These are phyloP conservation scores for Nakazawaea wyomingensis DNA, from an alignment of 805 yeast genomes.

Conservation along the genomic window DNA sequence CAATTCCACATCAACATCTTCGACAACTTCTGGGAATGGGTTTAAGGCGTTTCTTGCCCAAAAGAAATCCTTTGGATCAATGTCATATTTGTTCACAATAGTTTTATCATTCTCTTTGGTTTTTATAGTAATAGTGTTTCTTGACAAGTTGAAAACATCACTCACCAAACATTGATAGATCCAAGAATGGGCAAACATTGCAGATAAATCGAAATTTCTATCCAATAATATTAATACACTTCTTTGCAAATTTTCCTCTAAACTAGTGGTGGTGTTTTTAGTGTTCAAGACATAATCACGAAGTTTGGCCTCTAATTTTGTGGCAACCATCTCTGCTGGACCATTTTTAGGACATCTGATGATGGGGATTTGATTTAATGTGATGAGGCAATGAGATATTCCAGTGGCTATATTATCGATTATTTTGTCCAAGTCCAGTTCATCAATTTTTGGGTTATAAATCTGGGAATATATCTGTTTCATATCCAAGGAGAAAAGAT, in stretches of 20 bases:
- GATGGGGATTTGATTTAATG: constrained; percentile 77
- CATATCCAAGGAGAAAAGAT: constrained; percentile 74
- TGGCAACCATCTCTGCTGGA: constrained; percentile 92
- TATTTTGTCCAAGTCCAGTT: constrained; percentile 61
- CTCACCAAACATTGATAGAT: constrained; percentile 94
- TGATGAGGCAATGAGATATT: constrained; percentile 70
- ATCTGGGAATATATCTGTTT: constrained; percentile 60
- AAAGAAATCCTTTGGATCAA: constrained; percentile 91
- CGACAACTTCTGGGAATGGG: constrained; percentile 99
- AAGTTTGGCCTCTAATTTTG: constrained; percentile 74
- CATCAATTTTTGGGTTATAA: constrained; percentile 67
- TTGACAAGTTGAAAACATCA: constrained; percentile 77
- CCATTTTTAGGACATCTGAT: constrained; percentile 90
- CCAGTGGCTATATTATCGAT: constrained; percentile 77
- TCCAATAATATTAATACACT: constrained; percentile 80
- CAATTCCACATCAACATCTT: constrained; percentile 83
- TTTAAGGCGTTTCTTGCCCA: constrained; percentile 80
- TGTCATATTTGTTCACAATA: constrained; percentile 63
- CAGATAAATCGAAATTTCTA: constrained; percentile 82
- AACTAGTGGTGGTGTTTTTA: constrained; percentile 25
- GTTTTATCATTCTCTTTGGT: constrained; percentile 28
- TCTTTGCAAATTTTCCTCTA: constrained; percentile 35
- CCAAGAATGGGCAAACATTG: constrained; percentile 97
- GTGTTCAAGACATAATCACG: constrained; percentile 82
- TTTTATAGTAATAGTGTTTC: constrained; percentile 73